These are phyloP conservation scores for Vigna nakashimae DNA, from an alignment of 306 rosid species.

Conservation along the genomic window DNA sequence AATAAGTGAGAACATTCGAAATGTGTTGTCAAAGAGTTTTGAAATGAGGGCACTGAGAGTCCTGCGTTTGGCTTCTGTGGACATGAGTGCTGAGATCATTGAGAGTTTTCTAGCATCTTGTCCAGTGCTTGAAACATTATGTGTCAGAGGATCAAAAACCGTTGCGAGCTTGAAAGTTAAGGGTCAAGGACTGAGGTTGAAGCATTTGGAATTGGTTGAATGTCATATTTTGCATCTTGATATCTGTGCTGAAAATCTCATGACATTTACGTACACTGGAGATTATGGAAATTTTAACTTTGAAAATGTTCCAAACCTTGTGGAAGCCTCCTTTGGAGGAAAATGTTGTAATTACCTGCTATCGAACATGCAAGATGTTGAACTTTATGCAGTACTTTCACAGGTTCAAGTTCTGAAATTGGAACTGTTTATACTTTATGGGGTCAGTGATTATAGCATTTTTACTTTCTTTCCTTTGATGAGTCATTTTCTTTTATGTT, in stretches of 20 bases:
- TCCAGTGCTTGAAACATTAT: constrained; percentile 21
- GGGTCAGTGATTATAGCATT: neutral
- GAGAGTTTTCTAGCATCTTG: neutral
- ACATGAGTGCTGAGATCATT: constrained; percentile 3
- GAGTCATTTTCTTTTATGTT: neutral
- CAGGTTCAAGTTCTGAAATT: constrained; percentile 3
- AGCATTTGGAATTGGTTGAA: constrained; percentile 26
- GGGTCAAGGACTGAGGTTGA: constrained; percentile 14
- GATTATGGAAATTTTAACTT: neutral
- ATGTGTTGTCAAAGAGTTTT: neutral
- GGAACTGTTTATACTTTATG: neutral
- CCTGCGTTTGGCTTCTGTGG: constrained; percentile 32
- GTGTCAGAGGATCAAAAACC: neutral
- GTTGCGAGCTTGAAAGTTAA: neutral
- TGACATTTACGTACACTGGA: neutral
- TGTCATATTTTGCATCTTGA: neutral
- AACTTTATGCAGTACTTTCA: neutral
- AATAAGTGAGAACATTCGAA: neutral
- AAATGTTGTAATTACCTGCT: neutral
- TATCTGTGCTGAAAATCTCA: constrained; percentile 24
- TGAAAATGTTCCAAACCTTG: constrained; percentile 9
- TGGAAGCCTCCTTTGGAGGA: constrained; percentile 18
- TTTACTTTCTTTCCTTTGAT: neutral
- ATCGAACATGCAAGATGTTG: neutral
- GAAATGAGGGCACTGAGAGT: neutral